Evolutionary conservation across 2,329 filamentous ascomycete genomes (phyloP).

Genomic region (Metarhizium album): DNA sequence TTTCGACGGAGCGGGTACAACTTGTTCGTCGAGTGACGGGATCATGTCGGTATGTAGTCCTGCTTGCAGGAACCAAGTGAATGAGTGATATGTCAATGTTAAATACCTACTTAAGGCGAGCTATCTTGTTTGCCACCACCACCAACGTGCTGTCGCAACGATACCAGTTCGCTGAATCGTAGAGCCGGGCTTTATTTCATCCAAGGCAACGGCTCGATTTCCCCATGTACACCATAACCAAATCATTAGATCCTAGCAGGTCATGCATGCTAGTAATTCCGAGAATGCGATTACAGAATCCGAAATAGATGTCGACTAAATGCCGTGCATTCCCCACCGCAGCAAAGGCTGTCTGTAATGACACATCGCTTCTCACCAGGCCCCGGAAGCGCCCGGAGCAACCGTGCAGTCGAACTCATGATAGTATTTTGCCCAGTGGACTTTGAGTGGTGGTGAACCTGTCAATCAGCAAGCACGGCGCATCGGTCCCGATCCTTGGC

Average conservation of each 20-base stretch:
- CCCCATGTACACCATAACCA: not conserved
- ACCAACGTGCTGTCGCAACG: not conserved
- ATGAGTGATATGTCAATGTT: not conserved
- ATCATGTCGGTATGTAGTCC: no score
- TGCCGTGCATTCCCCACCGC: not conserved
- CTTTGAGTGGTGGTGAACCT: no score
- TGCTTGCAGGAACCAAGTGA: not conserved
- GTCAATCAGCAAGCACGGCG: no score
- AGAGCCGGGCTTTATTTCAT: not conserved
- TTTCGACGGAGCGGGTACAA: not conserved
- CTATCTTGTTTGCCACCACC: no score
- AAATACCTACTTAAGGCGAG: no score
- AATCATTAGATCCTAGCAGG: slow-evolving; percentile 1
- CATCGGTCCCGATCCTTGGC: no score
- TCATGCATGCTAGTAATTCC: not conserved
- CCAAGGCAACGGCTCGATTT: not conserved
- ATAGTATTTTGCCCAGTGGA: no score
- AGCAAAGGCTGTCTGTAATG: no score
- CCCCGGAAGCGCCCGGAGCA: no score
- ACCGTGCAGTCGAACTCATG: no score
- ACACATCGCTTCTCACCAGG: no score
- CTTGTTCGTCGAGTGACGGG: no score
- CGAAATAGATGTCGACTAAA: not conserved
- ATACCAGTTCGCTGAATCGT: not conserved
- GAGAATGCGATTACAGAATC: not conserved